Conservation (phyloP, 202 grass and related monocot genomes). For the Dendrocalamus latiflorus region DNA sequence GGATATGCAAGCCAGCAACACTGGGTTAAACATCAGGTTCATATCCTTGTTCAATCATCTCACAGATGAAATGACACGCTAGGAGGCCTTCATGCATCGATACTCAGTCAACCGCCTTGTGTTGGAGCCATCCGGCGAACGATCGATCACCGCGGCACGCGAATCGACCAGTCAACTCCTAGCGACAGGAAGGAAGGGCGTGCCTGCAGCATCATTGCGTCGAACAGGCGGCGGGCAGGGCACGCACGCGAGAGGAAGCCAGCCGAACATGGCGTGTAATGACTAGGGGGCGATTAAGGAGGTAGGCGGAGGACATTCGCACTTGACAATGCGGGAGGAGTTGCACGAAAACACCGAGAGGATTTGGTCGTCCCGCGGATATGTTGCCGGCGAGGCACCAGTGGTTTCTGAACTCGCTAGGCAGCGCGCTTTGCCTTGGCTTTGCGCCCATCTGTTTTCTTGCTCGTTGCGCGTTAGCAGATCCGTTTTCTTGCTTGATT, state of each 20-base stretch:
- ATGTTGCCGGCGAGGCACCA: not conserved
- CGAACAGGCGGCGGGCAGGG: slow-evolving; percentile 9
- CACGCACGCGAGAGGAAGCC: not conserved
- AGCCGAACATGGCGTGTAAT: not conserved
- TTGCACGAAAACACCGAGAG: not conserved
- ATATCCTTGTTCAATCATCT: slow-evolving; percentile 35
- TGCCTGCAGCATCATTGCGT: not conserved
- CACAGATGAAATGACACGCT: not conserved
- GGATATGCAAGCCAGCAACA: slow-evolving; percentile 16
- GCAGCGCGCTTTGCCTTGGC: not conserved
- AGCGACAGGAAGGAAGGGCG: not conserved
- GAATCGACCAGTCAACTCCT: not conserved
- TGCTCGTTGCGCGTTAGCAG: no score
- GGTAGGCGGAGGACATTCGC: not conserved
- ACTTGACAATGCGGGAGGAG: not conserved
- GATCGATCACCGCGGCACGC: not conserved
- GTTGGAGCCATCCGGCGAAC: not conserved
- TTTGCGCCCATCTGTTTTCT: not conserved
- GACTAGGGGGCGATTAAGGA: not conserved
- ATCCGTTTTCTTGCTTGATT: no score
- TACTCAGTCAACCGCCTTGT: not conserved
- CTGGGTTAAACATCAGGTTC: slow-evolving; percentile 17
- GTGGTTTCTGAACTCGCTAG: not conserved
- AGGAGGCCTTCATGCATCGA: not conserved
- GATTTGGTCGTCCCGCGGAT: not conserved